Evolutionary conservation across 331 rosid species (phyloP), one percentile per base, ranked within the genome.

Genomic region (Acacia concinna): DNA sequence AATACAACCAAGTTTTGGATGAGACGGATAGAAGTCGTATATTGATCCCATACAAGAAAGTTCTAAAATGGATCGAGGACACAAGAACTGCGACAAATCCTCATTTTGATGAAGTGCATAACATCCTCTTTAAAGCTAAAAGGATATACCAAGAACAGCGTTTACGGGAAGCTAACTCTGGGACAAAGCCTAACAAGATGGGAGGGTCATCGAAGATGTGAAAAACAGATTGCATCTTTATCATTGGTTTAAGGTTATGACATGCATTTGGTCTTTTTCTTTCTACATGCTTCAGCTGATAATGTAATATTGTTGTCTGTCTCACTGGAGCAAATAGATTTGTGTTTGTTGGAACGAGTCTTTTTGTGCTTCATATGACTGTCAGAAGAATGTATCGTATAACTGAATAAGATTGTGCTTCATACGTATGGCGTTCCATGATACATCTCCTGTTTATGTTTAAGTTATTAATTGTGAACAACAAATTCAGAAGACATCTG

Each of bases 31-130:
- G 84, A 11, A 66, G 20, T 71, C 87, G 91, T 8, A 87, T 94
- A 72, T 87, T 94, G 51, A 85, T 87, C 21, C 98, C 98, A 0
- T 90, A 88, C 91, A 88, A 77, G 89, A 91, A 90, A 83, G 97
- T 94, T 79, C 79, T 81, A 68, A 74, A 73, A 84, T 94, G 97
- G 97, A 86, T 92, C 27, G 91, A 92, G 87, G 79, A 86, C 84
- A 92, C 97, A 49, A 92, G 68, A 87, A 77, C 73, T 71, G 97
- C 91, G 25, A 92, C 92, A 12, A 89, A 79, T 78, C 98, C 97
- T 28, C 89, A 90, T 72, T 92, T 92, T 81, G 89, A 92, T 20
- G 90, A 91, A 80, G 82, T 86, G 64, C 97, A 92, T 71, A 81
- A 83, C 32, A 18, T 89, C 72, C 91, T 90, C 46, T 79, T 62